Evolutionary conservation across 495 filamentous ascomycete species (phyloP).

Genomic region (Cercophora newfieldiana): DNA sequence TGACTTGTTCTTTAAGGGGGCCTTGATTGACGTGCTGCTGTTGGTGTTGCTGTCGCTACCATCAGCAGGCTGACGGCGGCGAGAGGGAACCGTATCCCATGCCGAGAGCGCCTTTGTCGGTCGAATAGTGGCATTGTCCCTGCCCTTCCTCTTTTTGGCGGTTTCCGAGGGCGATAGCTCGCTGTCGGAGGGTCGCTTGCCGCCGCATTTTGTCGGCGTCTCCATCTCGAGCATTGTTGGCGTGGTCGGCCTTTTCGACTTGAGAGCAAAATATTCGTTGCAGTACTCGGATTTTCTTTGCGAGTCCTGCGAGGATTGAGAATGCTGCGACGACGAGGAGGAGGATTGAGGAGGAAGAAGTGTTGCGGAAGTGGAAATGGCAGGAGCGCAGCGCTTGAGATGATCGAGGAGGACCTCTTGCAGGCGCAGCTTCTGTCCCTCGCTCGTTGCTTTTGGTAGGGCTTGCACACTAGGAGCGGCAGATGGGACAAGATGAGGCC

Average conservation of each 20-base stretch:
- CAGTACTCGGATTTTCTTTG: background rate
- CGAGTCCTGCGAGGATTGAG: background rate
- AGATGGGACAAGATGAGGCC: slow-evolving; percentile 21
- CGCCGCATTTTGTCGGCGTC: slow-evolving; percentile 14
- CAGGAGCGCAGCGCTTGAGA: slow-evolving; percentile 1
- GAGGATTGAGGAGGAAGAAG: background rate
- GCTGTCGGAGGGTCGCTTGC: background rate
- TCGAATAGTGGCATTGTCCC: background rate
- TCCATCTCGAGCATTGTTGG: background rate
- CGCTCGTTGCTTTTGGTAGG: slow-evolving; percentile 18
- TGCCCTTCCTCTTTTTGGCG: slow-evolving; percentile 18
- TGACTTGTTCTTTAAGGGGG: background rate
- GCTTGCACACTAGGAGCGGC: too few relatives aligned
- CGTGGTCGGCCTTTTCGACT: background rate
- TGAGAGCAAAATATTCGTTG: background rate
- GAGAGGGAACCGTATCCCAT: background rate
- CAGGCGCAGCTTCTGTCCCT: slow-evolving; percentile 17
- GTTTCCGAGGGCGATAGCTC: background rate
- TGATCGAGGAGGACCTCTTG: slow-evolving; percentile 21
- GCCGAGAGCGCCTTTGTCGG: background rate
- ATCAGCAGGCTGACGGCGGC: background rate
- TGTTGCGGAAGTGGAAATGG: background rate
- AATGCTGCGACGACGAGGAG: background rate
- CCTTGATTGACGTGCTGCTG: background rate
- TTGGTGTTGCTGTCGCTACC: background rate